Percentiles rank a stretch among this genome's conserved stretches.
These are phyloP conservation scores for Leishmania aethiopica DNA, from an alignment of 208 protist genomes.

Conservation along the genomic window DNA sequence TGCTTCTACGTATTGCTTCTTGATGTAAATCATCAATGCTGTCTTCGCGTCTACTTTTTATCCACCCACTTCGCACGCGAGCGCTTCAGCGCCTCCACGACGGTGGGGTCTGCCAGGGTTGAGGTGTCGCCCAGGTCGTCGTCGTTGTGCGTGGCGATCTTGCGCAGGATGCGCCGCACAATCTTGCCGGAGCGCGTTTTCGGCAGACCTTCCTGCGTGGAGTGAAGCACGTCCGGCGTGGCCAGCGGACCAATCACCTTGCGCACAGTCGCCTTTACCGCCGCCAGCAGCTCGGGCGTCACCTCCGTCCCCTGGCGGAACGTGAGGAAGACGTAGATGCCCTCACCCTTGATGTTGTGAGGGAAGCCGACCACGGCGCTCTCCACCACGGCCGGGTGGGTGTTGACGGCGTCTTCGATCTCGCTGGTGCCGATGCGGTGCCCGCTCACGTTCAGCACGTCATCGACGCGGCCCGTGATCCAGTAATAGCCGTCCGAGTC, in stretches of 20 bases:
- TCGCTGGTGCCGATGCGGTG: slow-evolving; percentile 97
- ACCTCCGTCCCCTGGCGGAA: slow-evolving; percentile 76
- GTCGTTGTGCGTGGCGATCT: slow-evolving; percentile 89
- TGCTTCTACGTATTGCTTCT: not conserved
- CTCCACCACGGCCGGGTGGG: slow-evolving; percentile 91
- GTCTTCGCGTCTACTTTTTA: slow-evolving; percentile 64
- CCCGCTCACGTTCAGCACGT: slow-evolving; percentile 97
- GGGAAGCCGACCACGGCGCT: slow-evolving; percentile 95
- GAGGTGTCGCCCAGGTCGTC: slow-evolving; percentile 92
- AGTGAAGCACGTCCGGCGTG: slow-evolving; percentile 91
- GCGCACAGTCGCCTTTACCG: slow-evolving; percentile 81
- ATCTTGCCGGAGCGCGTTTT: slow-evolving; percentile 99
- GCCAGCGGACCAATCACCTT: slow-evolving; percentile 96
- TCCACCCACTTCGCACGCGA: slow-evolving; percentile 85
- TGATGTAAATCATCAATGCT: not conserved
- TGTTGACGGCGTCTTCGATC: slow-evolving; percentile 94
- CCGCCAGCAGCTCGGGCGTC: slow-evolving; percentile 55
- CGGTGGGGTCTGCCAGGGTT: slow-evolving; percentile 91
- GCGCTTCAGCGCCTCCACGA: slow-evolving; percentile 94
- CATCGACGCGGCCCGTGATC: slow-evolving; percentile 98
- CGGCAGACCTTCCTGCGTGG: slow-evolving; percentile 86
- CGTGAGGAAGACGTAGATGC: slow-evolving; percentile 95
- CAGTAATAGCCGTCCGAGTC: slow-evolving; percentile 97
- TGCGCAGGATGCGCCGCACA: slow-evolving; percentile 97
- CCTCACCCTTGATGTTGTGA: slow-evolving; percentile 95